Evolutionary conservation across 129 eudicot species (phyloP), one percentile per base, ranked within the genome.

Genomic region (Saposhnikovia divaricata): DNA sequence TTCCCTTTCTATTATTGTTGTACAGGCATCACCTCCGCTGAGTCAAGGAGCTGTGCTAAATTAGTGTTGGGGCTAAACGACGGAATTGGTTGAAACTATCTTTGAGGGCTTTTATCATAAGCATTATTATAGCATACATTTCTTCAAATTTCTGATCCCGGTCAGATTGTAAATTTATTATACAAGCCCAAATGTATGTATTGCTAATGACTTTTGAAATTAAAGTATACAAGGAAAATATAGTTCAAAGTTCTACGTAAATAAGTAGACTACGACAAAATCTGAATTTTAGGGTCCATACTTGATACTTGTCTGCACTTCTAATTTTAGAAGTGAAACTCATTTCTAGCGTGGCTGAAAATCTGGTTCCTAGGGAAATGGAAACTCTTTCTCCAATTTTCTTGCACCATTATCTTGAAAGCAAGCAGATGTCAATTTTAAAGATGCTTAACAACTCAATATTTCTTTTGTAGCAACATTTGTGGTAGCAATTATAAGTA

Each of bases 1-100:
- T 66, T 31, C 9, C 39, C 27, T 48, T 21, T 63, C 15, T 46
- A 78, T 16, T 80, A 48, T 51, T 72, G 45, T 84, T 72, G 70
- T 80, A 82, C 87, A 92, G 97, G 96, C 97, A 92, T 83, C 97
- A 92, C 85, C 97, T 92, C 69, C 96, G 97, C 37, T 92, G 86
- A 92, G 42, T 37, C 59, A 8, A 77, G n/a, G 80, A 51, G 13
- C 23, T 25, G 46, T 6, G 25, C 68, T 47, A 47, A n/a, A 2
- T 19, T 21, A 48, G 27, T 12, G 25, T 28, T 37, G 38, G 53
- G 6, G 14, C 46, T 9, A 45, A 19, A 25, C 71, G 82, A 39
- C 42, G 75, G 9, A 19, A 18, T 42, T 45, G 46, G 21, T 75
- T 8, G 0, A 45, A 80, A 16, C 79, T 15, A 42, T 61, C 40